phyloP scores from a whole-genome alignment of 78 protist genomes.

The Dictyostelium intermedium region DNA sequence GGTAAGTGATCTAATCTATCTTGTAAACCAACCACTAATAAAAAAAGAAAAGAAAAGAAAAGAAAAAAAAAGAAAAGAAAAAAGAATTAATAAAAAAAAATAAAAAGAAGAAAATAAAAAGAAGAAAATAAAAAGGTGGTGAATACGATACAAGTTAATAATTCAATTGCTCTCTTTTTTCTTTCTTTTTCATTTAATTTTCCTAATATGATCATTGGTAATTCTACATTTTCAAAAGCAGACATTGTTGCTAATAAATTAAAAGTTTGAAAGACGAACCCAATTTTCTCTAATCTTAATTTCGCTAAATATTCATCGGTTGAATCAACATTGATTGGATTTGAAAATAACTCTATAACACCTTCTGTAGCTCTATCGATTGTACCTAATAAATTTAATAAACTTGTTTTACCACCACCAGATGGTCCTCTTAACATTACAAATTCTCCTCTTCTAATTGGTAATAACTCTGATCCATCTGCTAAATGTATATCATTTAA shows the following conservation, averaged over 20 bases:
- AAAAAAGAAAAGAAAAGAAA: background rate
- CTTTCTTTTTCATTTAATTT: conserved; percentile 80
- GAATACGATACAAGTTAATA: conserved; percentile 67
- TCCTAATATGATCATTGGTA: conserved; percentile 95
- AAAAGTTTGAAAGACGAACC: conserved; percentile 97
- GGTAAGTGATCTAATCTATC: conserved; percentile 95
- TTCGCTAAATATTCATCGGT: conserved; percentile 86
- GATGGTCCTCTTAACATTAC: conserved; percentile 96
- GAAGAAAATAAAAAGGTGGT: no score
- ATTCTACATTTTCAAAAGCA: conserved; percentile 95
- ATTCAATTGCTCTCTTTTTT: conserved; percentile 63
- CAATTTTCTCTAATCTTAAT: conserved; percentile 88
- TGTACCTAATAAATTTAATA: conserved; percentile 94
- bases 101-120: no score
- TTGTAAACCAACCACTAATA: conserved; percentile 92
- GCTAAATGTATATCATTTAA: conserved; percentile 81
- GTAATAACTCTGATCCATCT: conserved; percentile 55
- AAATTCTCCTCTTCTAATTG: conserved; percentile 91
- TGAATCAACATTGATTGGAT: conserved; percentile 60
- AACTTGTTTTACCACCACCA: conserved; percentile 97
- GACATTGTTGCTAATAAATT: conserved; percentile 94
- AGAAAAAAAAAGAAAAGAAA: no score
- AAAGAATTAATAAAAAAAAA: no score
- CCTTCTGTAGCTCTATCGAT: conserved; percentile 90
- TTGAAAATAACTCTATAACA: conserved; percentile 77